A percentile compares a stretch with the other conserved stretches of the same genome.
phyloP scores from a whole-genome alignment of 2,329 filamentous ascomycete genomes.

The Myriangium duriaei region DNA sequence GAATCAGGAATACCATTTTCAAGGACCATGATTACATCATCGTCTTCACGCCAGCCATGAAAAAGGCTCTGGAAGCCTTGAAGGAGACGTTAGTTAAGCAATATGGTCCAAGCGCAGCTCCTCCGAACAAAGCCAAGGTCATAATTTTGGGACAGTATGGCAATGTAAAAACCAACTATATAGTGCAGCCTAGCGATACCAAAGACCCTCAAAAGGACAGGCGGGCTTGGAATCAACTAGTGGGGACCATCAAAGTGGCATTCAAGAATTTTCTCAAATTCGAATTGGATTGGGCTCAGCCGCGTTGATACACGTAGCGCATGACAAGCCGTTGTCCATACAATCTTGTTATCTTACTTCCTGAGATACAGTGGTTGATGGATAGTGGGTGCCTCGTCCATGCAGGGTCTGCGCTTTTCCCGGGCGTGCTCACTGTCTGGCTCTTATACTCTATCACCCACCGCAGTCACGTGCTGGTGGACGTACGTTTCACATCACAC shows the following conservation, averaged over 20 bases:
- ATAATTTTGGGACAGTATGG: slow-evolving; percentile 5
- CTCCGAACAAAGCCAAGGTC: slow-evolving; percentile 2
- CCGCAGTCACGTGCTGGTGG: too few species aligned
- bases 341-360: too few species aligned
- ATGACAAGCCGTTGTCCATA: too few species aligned
- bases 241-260: slow-evolving; percentile 3
- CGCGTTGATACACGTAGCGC: too few species aligned
- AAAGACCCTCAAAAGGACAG: background rate
- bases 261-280: slow-evolving; percentile 7
- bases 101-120: background rate
- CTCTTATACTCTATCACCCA: too few species aligned
- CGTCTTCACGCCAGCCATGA: slow-evolving; percentile 1
- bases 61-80: slow-evolving; percentile 1
- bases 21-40: slow-evolving; percentile 8
- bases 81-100: background rate
- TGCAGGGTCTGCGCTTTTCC: too few species aligned
- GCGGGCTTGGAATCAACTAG: slow-evolving; percentile 2
- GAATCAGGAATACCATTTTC: background rate
- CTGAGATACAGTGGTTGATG: too few species aligned
- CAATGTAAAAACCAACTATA: background rate
- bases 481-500: too few species aligned
- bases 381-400: too few species aligned
- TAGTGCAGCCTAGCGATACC: background rate
- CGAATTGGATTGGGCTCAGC: slow-evolving; percentile 4
- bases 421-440: too few species aligned